Base-by-base conservation (phyloP, 345 rosid genomes). In the Eucalyptus tenuipes region DNA sequence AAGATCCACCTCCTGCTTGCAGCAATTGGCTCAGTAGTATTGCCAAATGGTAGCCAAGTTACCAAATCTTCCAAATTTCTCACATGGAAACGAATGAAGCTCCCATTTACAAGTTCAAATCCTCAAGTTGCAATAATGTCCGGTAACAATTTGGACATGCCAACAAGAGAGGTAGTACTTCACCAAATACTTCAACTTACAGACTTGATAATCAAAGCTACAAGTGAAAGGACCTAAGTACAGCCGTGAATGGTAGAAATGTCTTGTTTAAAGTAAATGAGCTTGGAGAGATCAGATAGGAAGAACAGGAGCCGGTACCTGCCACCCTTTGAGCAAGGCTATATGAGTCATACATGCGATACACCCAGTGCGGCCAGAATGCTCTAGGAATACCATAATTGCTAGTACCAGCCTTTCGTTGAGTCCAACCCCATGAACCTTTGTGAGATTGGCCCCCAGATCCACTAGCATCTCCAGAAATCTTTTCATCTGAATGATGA, bases 341-440 rank as follows among this genome's bases (percentile, higher is more conserved):
- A 91, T 95, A 97, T 61, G 99, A 93, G 90, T 98, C 99, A 87
- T 94, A 94, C 98, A 98, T 97, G 25, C 86, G 89, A 88, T 95
- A 98, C 48, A 95, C 99, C 99, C 99, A 97, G 86, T 88, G 87
- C 44, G 99, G 99, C 97, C 94, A 96, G 93, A 93, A 97, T 80
- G 98, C 95, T 92, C 92, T 94, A 33, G 98, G 90, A 81, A 89
- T 91, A 90, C 88, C 89, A 42, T 92, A 94, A 90, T 53, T 90
- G 66, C 95, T 91, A 87, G 90, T 91, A 37, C 89, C 87, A 81
- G 88, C 89, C 91, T 87, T 90, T 85, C 88, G 57, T 57, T 55
- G 75, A 37, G 91, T 88, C 85, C 91, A 90, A 86, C 91, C 88
- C 86, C 91, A 90, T 71, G 90, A 87, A 90, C 90, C 91, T 88